Percentiles rank a stretch among this genome's conserved stretches.
Conservation (phyloP, 192 early-diverging fungal species). For the Kickxella alabastrina region DNA sequence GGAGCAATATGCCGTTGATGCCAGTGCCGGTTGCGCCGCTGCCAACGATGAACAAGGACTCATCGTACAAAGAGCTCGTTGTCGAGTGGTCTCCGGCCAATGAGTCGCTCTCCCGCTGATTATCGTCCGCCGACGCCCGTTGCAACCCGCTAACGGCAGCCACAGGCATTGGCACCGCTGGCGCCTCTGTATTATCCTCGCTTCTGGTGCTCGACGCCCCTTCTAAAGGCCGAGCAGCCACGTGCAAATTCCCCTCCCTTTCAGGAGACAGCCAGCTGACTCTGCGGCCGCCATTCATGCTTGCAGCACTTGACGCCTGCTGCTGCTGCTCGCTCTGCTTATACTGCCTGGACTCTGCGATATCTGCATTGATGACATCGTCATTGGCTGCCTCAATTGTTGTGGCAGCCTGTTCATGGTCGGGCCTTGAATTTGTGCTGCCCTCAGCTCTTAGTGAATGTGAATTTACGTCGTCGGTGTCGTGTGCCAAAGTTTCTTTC, state of each 20-base stretch:
- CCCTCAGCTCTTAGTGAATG: too few species aligned
- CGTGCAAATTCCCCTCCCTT: background rate
- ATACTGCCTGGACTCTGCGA: background rate
- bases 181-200: background rate
- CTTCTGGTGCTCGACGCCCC: background rate
- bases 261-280: slow-evolving; percentile 8
- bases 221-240: background rate
- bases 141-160: background rate
- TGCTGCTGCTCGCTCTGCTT: background rate
- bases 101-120: background rate
- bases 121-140: background rate
- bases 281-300: background rate
- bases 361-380: too few species aligned
- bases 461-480: too few species aligned
- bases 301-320: background rate
- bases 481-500: too few species aligned
- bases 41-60: slow-evolving; percentile 13
- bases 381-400: too few species aligned
- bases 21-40: background rate
- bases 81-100: slow-evolving; percentile 3
- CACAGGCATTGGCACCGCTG: background rate
- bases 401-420: too few species aligned
- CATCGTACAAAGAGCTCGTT: slow-evolving; percentile 23
- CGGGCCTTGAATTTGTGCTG: too few species aligned
- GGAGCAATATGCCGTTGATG: background rate